A percentile compares a stretch with the other conserved stretches of the same genome.
phyloP scores from a whole-genome alignment of 176 grass and related monocot genomes.

The Lolium perenne region DNA sequence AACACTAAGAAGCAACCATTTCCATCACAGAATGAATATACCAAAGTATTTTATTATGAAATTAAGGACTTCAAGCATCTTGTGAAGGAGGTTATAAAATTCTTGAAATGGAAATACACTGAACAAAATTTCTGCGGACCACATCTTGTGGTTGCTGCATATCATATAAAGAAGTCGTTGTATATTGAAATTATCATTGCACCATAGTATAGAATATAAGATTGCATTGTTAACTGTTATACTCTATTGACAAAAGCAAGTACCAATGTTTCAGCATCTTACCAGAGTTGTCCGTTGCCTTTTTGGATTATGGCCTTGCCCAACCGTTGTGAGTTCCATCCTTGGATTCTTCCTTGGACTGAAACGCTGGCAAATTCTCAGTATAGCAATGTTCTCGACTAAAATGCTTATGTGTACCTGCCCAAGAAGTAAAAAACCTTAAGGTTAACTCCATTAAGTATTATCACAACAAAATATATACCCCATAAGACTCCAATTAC shows the following conservation, averaged over 20 bases:
- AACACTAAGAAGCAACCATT: too few relatives aligned
- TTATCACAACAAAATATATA: background rate
- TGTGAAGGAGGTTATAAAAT: background rate
- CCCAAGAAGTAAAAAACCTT: background rate
- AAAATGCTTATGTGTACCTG: constrained; percentile 21
- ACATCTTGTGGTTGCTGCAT: background rate
- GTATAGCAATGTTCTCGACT: background rate
- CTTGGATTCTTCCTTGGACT: constrained; percentile 19
- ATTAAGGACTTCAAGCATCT: background rate
- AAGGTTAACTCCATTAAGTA: background rate
- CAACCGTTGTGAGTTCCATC: constrained; percentile 17
- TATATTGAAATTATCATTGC: background rate
- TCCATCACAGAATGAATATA: background rate
- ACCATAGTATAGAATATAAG: constrained; percentile 2
- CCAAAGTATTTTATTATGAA: background rate
- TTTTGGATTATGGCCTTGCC: constrained; percentile 3
- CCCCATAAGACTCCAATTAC: constrained; percentile 10
- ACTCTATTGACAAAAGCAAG: background rate
- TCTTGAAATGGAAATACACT: constrained; percentile 8
- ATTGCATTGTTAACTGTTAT: background rate
- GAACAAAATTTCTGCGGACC: background rate
- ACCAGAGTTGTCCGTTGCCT: constrained; percentile 3
- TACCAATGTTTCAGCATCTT: constrained; percentile 11
- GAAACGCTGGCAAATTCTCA: constrained; percentile 10
- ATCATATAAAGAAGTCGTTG: background rate